These are phyloP conservation scores for Penicillium verhagenii DNA, from an alignment of 495 filamentous ascomycete genomes.

Conservation along the genomic window DNA sequence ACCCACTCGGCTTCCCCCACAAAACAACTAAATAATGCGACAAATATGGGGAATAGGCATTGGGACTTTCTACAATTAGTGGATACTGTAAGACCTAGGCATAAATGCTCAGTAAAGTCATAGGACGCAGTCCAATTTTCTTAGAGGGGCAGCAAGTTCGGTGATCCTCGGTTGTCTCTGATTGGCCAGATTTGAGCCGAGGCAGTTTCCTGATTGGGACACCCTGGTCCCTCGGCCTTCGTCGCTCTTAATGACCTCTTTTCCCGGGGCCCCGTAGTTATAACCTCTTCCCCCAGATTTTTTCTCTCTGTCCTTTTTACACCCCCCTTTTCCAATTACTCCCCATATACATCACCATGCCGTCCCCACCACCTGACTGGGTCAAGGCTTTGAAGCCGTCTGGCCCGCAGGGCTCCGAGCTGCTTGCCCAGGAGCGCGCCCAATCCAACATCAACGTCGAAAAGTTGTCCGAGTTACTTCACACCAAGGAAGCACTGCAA, in stretches of 20 bases:
- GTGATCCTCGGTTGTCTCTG: constrained; percentile 13
- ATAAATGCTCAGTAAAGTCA: not conserved
- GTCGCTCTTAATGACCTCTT: not conserved
- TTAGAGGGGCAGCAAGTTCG: not conserved
- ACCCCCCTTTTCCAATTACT: not conserved
- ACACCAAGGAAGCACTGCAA: constrained; percentile 55
- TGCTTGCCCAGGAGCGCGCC: constrained; percentile 58
- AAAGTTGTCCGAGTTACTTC: constrained; percentile 59
- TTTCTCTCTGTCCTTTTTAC: constrained; percentile 8
- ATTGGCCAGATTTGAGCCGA: constrained; percentile 11
- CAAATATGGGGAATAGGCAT: not conserved
- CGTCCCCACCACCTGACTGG: constrained; percentile 56
- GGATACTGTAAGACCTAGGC: not conserved
- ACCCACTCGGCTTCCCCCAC: constrained; percentile 9
- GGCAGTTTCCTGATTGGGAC: constrained; percentile 26
- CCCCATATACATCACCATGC: constrained; percentile 17
- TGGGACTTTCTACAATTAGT: not conserved
- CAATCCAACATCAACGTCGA: constrained; percentile 59
- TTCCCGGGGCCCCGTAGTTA: constrained; percentile 12
- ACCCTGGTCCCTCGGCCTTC: constrained; percentile 17
- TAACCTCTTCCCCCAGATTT: constrained; percentile 16
- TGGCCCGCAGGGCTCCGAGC: constrained; percentile 57
- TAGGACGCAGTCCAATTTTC: not conserved
- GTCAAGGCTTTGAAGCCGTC: constrained; percentile 63
- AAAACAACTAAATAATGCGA: not conserved